Base-by-base conservation (phyloP, 306 rosid genomes). In the Trifolium dubium region DNA sequence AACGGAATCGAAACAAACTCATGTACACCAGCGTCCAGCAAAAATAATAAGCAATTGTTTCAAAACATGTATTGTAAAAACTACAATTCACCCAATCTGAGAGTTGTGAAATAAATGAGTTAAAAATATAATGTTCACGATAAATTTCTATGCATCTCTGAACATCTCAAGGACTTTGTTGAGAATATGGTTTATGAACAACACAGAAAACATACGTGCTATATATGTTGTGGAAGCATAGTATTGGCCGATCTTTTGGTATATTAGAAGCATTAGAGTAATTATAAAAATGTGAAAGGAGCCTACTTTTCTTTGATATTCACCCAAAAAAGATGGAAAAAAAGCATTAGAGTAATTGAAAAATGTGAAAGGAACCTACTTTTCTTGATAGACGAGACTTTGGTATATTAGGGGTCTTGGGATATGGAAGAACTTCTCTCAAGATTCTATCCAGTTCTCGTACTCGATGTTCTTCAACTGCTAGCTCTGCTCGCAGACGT, bases 351-450 rank as follows among this genome's bases (percentile, higher is more conserved):
- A 47, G 35, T 54, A 44, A 70, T 37, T 18, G 23, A 0, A 80
- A 67, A 39, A 40, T 65, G 30, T n/a, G 35, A 68, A 78, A 39
- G 73, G 12, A 34, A 43, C 84, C 35, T 82, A 91, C 98, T 83
- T 85, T 94, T 88, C 92, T 86, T 56, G 85, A 66, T 29, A 86
- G 81, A 65, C 85, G 96, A 73, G 92, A 79, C 83, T 92, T 92
- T 30, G 74, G 86, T 13, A 69, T 80, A 82, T 54, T 84, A 47
- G 97, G 86, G 71, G 81, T 87, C 82, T 82, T 87, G 74, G 97
- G 96, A 85, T 83, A 90, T 49, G 91, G 97, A 77, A 94, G 88
- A 70, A 88, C 89, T 81, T 93, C 98, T 79, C 86, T 87, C 86
- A 94, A 80, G 62, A 94, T 94, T 88, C 95, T 84, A 80, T 90